Evolutionary conservation across 345 rosid genomes (phyloP).

Genomic region (Euphorbia tirucalli): DNA sequence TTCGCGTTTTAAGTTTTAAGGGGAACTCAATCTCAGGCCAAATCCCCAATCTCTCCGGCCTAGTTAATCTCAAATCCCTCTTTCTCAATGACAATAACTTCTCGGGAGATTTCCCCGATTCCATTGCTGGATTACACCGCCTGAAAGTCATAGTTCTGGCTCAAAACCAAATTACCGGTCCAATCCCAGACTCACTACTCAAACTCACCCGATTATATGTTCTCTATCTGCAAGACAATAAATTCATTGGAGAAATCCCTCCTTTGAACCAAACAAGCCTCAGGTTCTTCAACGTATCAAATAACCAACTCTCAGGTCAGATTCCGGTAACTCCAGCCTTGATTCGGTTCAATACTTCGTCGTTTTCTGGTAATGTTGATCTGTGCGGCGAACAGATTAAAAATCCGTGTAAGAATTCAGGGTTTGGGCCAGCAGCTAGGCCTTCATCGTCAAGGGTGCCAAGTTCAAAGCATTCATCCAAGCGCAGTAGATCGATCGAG

Average conservation of each 20-base stretch:
- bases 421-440: conserved; percentile 28
- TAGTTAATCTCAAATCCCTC: conserved; percentile 75
- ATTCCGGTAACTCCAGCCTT: conserved; percentile 68
- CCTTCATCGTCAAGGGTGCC: conserved; percentile 25
- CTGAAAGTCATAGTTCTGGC: conserved; percentile 61
- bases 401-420: conserved; percentile 40
- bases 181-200: conserved; percentile 56
- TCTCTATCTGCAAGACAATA: conserved; percentile 59
- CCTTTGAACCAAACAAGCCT: conserved; percentile 77
- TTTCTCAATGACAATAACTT: conserved; percentile 67
- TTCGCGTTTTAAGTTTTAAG: conserved; percentile 87
- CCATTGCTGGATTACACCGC: conserved; percentile 65
- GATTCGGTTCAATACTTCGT: conserved; percentile 62
- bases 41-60: conserved; percentile 61
- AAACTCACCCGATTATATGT: conserved; percentile 59
- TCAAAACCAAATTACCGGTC: conserved; percentile 60
- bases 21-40: conserved; percentile 74
- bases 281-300: conserved; percentile 76
- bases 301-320: conserved; percentile 64
- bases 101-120: conserved; percentile 70
- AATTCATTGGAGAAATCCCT: conserved; percentile 60
- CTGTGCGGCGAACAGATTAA: conserved; percentile 75
- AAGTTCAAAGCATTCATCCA: conserved; percentile 27
- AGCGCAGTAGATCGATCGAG: conserved; percentile 32
- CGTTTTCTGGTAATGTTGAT: conserved; percentile 52